Conservation (phyloP, 2,329 filamentous ascomycete species). For the Talaromyces sp. region DNA sequence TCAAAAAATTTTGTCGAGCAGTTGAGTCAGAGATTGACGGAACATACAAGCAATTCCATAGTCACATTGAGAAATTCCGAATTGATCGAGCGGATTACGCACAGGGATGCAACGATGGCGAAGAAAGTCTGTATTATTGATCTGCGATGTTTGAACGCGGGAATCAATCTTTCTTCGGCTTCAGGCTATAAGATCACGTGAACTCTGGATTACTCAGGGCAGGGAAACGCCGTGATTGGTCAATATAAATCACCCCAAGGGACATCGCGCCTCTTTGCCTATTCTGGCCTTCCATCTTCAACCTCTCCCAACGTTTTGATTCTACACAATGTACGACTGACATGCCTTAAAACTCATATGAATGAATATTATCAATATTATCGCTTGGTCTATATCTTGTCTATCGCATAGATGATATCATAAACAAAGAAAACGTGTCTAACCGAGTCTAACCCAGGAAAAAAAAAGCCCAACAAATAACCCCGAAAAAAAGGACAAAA, state of each 20-base stretch:
- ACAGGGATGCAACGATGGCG: constrained; percentile 16
- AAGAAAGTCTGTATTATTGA: not conserved
- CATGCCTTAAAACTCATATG: not conserved
- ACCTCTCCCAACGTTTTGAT: not conserved
- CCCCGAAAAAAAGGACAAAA: not conserved
- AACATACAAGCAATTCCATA: not conserved
- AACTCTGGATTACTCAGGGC: too few relatives aligned
- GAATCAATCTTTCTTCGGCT: not conserved
- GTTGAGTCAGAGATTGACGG: not conserved
- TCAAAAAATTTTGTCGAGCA: not conserved
- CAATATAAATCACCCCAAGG: too few relatives aligned
- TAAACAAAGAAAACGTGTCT: not conserved
- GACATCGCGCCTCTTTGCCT: not conserved
- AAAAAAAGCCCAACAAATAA: not conserved
- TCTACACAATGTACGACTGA: not conserved
- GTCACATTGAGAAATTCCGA: not conserved
- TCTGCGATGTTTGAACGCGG: not conserved
- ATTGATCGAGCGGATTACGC: not conserved
- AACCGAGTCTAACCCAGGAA: not conserved
- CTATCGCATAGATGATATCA: not conserved
- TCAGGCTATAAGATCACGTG: too few relatives aligned
- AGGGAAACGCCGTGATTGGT: too few relatives aligned
- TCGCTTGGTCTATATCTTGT: not conserved
- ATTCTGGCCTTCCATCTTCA: not conserved
- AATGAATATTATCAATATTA: not conserved